Evolutionary conservation across 192 early-diverging fungal species (phyloP), one percentile per base, ranked within the genome.

Genomic region (Podila verticillata): DNA sequence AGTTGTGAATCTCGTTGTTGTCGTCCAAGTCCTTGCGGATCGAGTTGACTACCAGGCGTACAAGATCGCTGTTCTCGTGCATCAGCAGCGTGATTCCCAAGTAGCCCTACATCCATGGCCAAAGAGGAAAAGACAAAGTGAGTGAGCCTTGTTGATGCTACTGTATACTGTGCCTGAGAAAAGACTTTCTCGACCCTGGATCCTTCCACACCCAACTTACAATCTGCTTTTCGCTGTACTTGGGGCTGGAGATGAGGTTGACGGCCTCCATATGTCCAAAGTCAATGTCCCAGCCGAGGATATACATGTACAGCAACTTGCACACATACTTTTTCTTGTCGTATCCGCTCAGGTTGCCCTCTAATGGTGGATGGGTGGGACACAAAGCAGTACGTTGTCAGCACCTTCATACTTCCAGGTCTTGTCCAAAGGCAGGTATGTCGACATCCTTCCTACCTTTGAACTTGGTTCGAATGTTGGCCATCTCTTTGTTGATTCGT

Each of bases 311-410:
- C 56, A 99, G 80, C 20, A 99, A 88, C 84, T 99, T 99, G 86
- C 94, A 95, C 51, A 99, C 96, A 83, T 99, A 99, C 75, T 99
- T 99, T 87, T 98, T 98, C 86, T 97, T 96, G 82, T 99, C 95
- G 88, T 99, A 99, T 34, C 98, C 97, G 83, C 94, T 97, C 66
- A 99, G 83, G 64, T 81, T 92, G 20, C 92, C 85, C 74, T 98
- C 98, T 97, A 66, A 32, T 29, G 30, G 26, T 12, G 49, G 36
- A 70, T 64, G 31, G 58, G 48, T 54, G 28, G 34, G 12, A 19
- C n/a, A 13, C 20, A 19, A 30, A 7, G 39, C 0, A 12, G 0
- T 12, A 44, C 17, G 1, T 7, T 51, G 48, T 51, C 48, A 57
- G 62, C 20, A 48, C 62, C 34, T 10, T 49, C n/a, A 20, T 9